Conservation (phyloP, 371 early-diverging fungal species). For the Mortierella sp. region DNA sequence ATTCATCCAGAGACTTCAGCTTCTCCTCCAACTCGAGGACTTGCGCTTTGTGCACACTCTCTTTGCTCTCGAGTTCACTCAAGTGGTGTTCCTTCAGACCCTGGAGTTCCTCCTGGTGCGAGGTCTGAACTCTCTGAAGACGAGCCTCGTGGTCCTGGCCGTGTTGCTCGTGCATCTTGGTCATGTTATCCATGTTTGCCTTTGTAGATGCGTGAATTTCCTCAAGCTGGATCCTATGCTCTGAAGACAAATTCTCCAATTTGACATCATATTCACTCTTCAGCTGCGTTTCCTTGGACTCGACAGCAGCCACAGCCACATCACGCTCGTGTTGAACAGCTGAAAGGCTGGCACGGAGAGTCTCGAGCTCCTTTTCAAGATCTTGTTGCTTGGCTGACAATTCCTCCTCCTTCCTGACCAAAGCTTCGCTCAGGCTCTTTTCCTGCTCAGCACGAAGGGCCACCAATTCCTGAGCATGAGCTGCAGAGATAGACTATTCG, state of each 20-base stretch:
- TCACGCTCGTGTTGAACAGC: conserved; percentile 38
- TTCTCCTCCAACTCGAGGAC: conserved; percentile 28
- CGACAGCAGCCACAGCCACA: conserved; percentile 20
- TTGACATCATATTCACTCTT: conserved; percentile 23
- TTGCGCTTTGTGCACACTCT: conserved; percentile 17
- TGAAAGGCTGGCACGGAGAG: conserved; percentile 15
- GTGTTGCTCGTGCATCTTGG: conserved; percentile 51
- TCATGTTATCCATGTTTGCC: conserved; percentile 49
- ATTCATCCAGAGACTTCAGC: conserved; percentile 32
- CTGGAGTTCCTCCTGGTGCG: conserved; percentile 46
- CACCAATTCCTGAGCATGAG: conserved; percentile 30
- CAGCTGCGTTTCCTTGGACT: conserved; percentile 31
- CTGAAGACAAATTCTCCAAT: conserved; percentile 20
- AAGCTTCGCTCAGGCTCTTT: conserved; percentile 20
- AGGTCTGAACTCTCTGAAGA: conserved; percentile 23
- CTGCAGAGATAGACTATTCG: conserved; percentile 20
- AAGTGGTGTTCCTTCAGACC: conserved; percentile 31
- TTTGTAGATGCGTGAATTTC: conserved; percentile 25
- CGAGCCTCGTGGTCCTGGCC: conserved; percentile 46
- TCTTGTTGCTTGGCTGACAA: conserved; percentile 24
- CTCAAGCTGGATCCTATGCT: conserved; percentile 39
- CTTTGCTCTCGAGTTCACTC: conserved; percentile 22
- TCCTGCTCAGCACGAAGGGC: conserved; percentile 38
- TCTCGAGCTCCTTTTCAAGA: conserved; percentile 31
- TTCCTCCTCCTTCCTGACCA: conserved; percentile 38